Base-by-base conservation (phyloP, 768 basidiomycete species). In the Termitomyces sp. region DNA sequence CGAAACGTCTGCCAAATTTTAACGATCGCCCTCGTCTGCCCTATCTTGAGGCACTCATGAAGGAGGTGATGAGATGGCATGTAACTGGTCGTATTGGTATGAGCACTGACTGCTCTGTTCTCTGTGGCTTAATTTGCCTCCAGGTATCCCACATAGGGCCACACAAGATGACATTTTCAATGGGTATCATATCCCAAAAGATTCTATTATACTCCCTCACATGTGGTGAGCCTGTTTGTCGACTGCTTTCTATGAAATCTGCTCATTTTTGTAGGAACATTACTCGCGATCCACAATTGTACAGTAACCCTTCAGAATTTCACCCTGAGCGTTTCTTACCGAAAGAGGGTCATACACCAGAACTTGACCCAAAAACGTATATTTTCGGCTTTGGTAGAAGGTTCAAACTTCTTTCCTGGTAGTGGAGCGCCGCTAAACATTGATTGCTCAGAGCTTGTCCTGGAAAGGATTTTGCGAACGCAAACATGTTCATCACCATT, bases 381-480 rank as follows among this genome's bases (percentile, higher is more conserved):
- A 76, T 76, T 49, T 83, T 80, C 52, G 81, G 81, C 1, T 83
- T 80, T 51, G 81, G 82, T 8, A 67, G 81, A 66, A 74, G 81
- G 71, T 69, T 48, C n/a, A 17, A 0, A 2, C 43, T 60, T n/a
- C 20, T 48, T n/a, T n/a, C n/a, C n/a, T n/a, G n/a, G n/a, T n/a
- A n/a, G n/a, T n/a, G n/a, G n/a, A n/a, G n/a, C n/a, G 32, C 49
- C n/a, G 3, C 32, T 36, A 40, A 31, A 34, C 9, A 38, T 15
- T 12, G 9, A 9, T 15, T 11, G 10, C 46, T 10, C 29, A 57
- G 70, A 6, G 63, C 69, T 9, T 72, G 72, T 60, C 72, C 73
- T 45, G 75, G 75, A 9, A 66, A 65, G 8, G 67, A 70, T 49
- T 63, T 75, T 32, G 74, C 70, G 11, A 69, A 72, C 15, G 65